Evolutionary conservation across 2,329 filamentous ascomycete species (phyloP).

Genomic region (Trichoderma sp.): DNA sequence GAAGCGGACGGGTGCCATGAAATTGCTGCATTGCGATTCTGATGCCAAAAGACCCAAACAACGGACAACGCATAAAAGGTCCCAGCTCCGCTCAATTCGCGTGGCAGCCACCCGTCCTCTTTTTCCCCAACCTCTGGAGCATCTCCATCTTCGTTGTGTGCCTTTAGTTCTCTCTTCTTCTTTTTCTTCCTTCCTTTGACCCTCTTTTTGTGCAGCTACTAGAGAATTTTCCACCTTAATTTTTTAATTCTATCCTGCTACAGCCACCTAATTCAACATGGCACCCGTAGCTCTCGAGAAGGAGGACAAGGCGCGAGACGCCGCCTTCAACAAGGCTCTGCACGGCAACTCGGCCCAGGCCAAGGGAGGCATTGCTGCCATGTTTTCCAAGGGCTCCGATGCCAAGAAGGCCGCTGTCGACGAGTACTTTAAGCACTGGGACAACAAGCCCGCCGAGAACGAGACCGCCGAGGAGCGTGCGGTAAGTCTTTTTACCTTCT

Average conservation of each 20-base stretch:
- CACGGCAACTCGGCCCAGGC: constrained; percentile 72
- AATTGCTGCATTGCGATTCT: constrained; percentile 4
- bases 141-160: constrained; percentile 1
- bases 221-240: neutral
- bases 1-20: neutral
- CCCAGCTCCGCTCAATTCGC: constrained; percentile 15
- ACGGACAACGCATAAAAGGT: constrained; percentile 13
- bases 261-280: constrained; percentile 20
- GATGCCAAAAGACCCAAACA: neutral
- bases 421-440: constrained; percentile 97
- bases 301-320: constrained; percentile 84
- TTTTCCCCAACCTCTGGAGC: neutral
- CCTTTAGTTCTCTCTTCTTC: neutral
- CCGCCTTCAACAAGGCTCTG: constrained; percentile 85
- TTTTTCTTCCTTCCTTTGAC: neutral
- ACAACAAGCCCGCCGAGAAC: constrained; percentile 74
- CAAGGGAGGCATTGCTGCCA: constrained; percentile 74
- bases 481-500: neutral
- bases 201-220: neutral
- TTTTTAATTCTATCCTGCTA: neutral
- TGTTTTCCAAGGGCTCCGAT: constrained; percentile 75
- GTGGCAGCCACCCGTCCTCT: neutral
- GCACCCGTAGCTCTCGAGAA: constrained; percentile 16
- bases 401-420: constrained; percentile 82
- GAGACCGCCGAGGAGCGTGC: constrained; percentile 48